Evolutionary conservation across 2,329 filamentous ascomycete species (phyloP).

Genomic region (Verruconis gallopava): DNA sequence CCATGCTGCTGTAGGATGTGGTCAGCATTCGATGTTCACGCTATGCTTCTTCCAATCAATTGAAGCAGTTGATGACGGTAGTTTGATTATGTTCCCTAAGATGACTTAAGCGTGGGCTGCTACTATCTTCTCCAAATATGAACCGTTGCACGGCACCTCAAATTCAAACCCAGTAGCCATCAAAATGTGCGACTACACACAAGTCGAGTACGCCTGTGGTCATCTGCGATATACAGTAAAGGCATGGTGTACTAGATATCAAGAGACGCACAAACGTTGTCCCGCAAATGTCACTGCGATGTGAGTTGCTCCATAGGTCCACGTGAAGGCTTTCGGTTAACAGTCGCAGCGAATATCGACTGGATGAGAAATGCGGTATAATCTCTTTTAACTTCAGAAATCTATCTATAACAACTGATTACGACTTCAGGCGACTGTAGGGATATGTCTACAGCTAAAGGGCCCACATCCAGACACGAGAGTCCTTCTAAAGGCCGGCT

Average conservation of each 20-base stretch:
- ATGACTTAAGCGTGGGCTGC: too few relatives aligned
- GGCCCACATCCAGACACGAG: too few relatives aligned
- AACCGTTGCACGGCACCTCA: too few relatives aligned
- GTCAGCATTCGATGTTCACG: too few relatives aligned
- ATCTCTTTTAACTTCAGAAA: too few relatives aligned
- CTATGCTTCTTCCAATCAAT: too few relatives aligned
- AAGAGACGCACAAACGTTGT: constrained; percentile 42
- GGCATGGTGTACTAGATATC: constrained; percentile 42
- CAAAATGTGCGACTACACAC: constrained; percentile 50
- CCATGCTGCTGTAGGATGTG: too few relatives aligned
- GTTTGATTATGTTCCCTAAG: too few relatives aligned
- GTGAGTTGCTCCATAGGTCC: constrained; percentile 20
- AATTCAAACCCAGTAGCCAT: too few relatives aligned
- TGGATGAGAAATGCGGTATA: constrained; percentile 35
- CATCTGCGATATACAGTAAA: constrained; percentile 43
- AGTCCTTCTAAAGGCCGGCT: too few relatives aligned
- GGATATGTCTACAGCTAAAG: constrained; percentile 8
- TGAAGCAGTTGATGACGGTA: too few relatives aligned
- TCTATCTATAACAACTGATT: background rate
- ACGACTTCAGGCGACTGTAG: constrained; percentile 9
- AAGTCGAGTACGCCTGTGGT: constrained; percentile 44
- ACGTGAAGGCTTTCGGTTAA: constrained; percentile 1
- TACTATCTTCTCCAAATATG: too few relatives aligned
- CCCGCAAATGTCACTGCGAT: constrained; percentile 41
- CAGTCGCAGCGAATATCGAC: constrained; percentile 31